A percentile compares a stretch with the other conserved stretches of the same genome.
Evolutionary conservation across 2,329 filamentous ascomycete genomes (phyloP).

Genomic region (Xylaria sp.): DNA sequence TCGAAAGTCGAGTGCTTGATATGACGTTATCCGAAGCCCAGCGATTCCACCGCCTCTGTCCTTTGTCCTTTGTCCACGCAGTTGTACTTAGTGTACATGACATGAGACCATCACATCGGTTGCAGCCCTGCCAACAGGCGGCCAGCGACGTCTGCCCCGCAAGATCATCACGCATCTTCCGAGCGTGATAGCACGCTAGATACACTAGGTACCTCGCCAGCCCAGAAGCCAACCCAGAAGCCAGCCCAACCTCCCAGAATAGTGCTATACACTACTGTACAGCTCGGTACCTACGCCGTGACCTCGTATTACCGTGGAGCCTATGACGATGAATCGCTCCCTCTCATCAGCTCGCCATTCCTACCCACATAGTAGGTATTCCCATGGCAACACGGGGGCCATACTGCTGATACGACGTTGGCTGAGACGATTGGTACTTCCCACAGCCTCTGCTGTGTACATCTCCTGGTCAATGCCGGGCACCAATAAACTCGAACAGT

Average conservation of each 20-base stretch:
- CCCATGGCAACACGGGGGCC: slow-evolving; percentile 3
- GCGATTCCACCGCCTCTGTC: not conserved
- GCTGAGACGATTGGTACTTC: slow-evolving; percentile 11
- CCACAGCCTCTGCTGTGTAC: not conserved
- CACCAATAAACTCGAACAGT: too few relatives aligned
- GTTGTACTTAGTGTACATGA: too few relatives aligned
- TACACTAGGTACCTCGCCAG: not conserved
- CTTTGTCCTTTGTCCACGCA: not conserved
- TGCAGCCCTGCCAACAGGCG: not conserved
- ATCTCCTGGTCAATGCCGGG: too few relatives aligned
- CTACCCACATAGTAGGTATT: not conserved
- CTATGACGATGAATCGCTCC: slow-evolving; percentile 21
- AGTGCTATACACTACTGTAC: too few relatives aligned
- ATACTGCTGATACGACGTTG: slow-evolving; percentile 22
- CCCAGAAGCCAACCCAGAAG: too few relatives aligned
- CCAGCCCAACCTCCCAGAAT: slow-evolving; percentile 15
- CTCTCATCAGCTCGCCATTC: slow-evolving; percentile 20
- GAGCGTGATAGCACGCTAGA: not conserved
- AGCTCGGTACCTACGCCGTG: slow-evolving; percentile 28
- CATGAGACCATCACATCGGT: too few relatives aligned
- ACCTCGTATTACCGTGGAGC: slow-evolving; percentile 33
- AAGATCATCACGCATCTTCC: slow-evolving; percentile 27
- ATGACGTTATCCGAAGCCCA: slow-evolving; percentile 34
- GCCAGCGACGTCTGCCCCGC: slow-evolving; percentile 24
- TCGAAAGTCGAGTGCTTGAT: slow-evolving; percentile 28